These are phyloP conservation scores for Crataegus laevigata DNA, from an alignment of 306 rosid species.

Conservation along the genomic window DNA sequence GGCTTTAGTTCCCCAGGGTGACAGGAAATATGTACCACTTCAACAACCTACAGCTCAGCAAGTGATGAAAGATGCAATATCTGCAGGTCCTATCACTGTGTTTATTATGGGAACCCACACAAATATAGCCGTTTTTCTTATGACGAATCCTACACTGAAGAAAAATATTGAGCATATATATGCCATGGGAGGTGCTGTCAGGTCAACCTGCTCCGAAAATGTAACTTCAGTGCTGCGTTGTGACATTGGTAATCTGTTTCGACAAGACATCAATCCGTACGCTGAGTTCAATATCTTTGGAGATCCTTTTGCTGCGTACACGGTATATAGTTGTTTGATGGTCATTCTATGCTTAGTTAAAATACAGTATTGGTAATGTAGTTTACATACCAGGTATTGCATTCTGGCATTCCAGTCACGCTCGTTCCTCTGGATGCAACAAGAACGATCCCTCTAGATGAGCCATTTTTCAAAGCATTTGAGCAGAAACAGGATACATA, in stretches of 20 bases:
- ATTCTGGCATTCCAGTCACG: conserved; percentile 60
- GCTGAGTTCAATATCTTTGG: conserved; percentile 83
- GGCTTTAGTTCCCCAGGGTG: conserved; percentile 63
- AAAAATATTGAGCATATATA: conserved; percentile 55
- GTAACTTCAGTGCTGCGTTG: conserved; percentile 61
- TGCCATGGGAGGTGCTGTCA: conserved; percentile 60
- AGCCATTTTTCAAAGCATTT: conserved; percentile 36
- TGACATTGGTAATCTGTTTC: conserved; percentile 62
- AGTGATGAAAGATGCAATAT: conserved; percentile 48
- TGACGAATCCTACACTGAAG: conserved; percentile 49
- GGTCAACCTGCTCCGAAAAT: conserved; percentile 59
- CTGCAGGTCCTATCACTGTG: conserved; percentile 43
- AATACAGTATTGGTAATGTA: neutral
- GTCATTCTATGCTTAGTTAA: neutral
- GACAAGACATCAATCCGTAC: conserved; percentile 59
- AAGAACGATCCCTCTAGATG: conserved; percentile 40
- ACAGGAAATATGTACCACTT: conserved; percentile 40
- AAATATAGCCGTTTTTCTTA: conserved; percentile 47
- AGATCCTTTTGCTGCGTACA: conserved; percentile 92
- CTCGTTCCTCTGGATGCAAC: conserved; percentile 70
- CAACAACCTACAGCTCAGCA: conserved; percentile 45
- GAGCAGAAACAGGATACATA: conserved; percentile 34
- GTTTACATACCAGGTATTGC: conserved; percentile 37
- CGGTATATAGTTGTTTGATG: neutral
- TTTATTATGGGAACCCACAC: conserved; percentile 45